A percentile compares a stretch with the other conserved stretches of the same genome.
These are phyloP conservation scores for Plectosphaerella plurivora DNA, from an alignment of 2,329 filamentous ascomycete species.

Conservation along the genomic window DNA sequence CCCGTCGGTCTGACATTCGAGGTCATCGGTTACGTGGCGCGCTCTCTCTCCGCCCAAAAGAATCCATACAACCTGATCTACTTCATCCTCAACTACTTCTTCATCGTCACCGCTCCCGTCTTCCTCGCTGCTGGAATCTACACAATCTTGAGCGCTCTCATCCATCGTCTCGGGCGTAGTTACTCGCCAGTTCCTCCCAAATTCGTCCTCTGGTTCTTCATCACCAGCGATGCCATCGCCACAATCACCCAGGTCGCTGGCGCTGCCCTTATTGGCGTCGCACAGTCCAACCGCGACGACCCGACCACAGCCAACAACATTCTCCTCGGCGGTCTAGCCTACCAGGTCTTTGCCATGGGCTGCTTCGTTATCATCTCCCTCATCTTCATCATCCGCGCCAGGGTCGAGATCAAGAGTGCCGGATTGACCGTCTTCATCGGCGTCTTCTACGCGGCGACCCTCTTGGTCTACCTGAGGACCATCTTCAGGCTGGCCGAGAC, in stretches of 20 bases:
- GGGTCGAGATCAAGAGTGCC: slow-evolving; percentile 18
- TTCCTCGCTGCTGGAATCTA: slow-evolving; percentile 54
- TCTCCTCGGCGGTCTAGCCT: slow-evolving; percentile 47
- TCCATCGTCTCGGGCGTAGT: slow-evolving; percentile 34
- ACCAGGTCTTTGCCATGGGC: slow-evolving; percentile 48
- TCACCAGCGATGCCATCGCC: slow-evolving; percentile 47
- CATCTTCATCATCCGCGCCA: slow-evolving; percentile 34
- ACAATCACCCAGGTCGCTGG: slow-evolving; percentile 50
- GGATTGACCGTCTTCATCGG: slow-evolving; percentile 32
- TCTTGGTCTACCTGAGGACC: slow-evolving; percentile 48
- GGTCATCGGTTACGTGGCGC: slow-evolving; percentile 44
- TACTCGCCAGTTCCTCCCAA: slow-evolving; percentile 41
- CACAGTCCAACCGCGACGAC: slow-evolving; percentile 41
- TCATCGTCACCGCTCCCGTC: slow-evolving; percentile 55
- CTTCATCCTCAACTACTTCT: slow-evolving; percentile 58
- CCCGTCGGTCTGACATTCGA: slow-evolving; percentile 41
- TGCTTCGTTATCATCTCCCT: slow-evolving; percentile 39
- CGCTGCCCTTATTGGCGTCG: slow-evolving; percentile 47
- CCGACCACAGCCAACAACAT: slow-evolving; percentile 50
- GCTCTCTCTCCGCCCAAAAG: slow-evolving; percentile 39
- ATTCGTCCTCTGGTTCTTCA: slow-evolving; percentile 48
- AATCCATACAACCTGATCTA: slow-evolving; percentile 50
- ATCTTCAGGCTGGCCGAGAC: slow-evolving; percentile 52
- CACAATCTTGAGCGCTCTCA: slow-evolving; percentile 46
- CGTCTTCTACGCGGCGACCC: slow-evolving; percentile 36